These are phyloP conservation scores for Fusarium cyanostomum DNA, from an alignment of 2,329 filamentous ascomycete species.

Conservation along the genomic window DNA sequence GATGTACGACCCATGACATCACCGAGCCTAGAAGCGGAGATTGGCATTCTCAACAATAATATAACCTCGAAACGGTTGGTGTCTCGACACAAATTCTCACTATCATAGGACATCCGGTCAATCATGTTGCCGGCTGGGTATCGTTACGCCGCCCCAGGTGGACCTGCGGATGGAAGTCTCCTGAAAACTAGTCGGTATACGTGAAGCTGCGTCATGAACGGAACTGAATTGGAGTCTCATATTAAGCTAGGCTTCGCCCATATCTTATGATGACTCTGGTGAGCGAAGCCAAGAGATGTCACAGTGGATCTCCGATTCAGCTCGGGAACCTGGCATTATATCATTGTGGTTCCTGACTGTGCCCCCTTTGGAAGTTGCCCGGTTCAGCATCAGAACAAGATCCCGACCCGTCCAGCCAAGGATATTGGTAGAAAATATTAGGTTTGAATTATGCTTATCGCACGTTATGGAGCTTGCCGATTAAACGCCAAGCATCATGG, in stretches of 20 bases:
- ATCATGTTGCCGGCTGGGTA: too few species aligned
- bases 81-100: too few species aligned
- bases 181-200: too few species aligned
- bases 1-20: too few species aligned
- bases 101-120: too few species aligned
- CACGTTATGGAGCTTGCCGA: conserved; percentile 13
- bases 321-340: not conserved
- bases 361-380: not conserved
- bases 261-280: too few species aligned
- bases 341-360: conserved; percentile 7
- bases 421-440: conserved; percentile 9
- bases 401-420: not conserved
- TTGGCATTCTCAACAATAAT: too few species aligned
- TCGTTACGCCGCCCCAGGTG: too few species aligned
- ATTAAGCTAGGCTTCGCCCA: not conserved
- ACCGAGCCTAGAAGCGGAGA: too few species aligned
- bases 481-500: conserved; percentile 11
- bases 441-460: conserved; percentile 36
- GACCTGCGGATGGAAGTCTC: not conserved
- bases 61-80: too few species aligned
- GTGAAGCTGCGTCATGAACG: not conserved
- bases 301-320: conserved; percentile 2
- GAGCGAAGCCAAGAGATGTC: conserved; percentile 8
- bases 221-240: not conserved
- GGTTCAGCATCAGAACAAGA: conserved; percentile 8